phyloP scores from a whole-genome alignment of 2,329 filamentous ascomycete species.

The Diaporthe citrichinensis region DNA sequence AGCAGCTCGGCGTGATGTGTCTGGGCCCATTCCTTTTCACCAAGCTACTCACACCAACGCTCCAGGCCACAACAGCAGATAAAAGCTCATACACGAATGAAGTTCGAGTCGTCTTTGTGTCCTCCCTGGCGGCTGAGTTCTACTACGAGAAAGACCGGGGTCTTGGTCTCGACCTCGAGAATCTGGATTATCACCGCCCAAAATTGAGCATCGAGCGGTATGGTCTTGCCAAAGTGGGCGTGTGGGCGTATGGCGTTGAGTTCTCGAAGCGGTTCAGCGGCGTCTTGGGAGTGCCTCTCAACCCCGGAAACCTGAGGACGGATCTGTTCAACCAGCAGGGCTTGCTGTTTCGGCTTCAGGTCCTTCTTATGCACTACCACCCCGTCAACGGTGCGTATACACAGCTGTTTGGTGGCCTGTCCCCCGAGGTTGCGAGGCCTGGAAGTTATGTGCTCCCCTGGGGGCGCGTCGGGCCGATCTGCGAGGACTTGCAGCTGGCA shows the following conservation, averaged over 20 bases:
- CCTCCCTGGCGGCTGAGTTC: constrained; percentile 14
- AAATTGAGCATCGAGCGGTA: constrained; percentile 40
- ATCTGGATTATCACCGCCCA: constrained; percentile 20
- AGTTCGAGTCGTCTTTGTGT: constrained; percentile 32
- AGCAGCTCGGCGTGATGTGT: constrained; percentile 39
- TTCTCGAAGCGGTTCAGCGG: constrained; percentile 45
- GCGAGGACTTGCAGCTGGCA: constrained; percentile 48
- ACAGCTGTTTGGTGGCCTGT: constrained; percentile 42
- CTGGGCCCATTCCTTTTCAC: constrained; percentile 39
- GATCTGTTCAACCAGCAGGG: constrained; percentile 41
- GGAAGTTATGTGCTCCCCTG: constrained; percentile 12
- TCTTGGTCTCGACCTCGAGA: constrained; percentile 17
- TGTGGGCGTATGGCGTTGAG: constrained; percentile 43
- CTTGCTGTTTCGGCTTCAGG: constrained; percentile 16
- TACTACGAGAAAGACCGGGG: constrained; percentile 9
- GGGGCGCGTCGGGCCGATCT: constrained; percentile 48
- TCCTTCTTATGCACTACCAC: constrained; percentile 30
- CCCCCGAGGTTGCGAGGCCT: constrained; percentile 31
- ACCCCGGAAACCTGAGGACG: constrained; percentile 48
- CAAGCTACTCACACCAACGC: constrained; percentile 37
- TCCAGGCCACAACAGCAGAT: constrained; percentile 21
- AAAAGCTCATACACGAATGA: constrained; percentile 1
- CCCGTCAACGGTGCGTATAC: constrained; percentile 40
- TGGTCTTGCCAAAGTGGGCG: constrained; percentile 46
- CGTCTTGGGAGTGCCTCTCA: constrained; percentile 47